Conservation (phyloP, 2,329 filamentous ascomycete species). For the Zasmidium citrigriseum region DNA sequence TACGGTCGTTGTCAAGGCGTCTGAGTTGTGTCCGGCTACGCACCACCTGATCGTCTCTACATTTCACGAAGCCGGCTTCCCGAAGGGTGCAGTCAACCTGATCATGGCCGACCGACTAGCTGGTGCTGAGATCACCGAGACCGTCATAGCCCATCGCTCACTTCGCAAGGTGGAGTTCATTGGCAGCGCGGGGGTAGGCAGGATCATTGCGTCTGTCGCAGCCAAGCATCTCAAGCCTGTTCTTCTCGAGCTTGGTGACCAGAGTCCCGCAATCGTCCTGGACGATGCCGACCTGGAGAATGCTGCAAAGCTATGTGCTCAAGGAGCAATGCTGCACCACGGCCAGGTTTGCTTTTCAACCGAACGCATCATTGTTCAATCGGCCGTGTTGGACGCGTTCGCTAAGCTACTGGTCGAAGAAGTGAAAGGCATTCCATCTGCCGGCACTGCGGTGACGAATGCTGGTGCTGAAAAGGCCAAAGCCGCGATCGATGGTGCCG, state of each 20-base stretch:
- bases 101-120: conserved; percentile 37
- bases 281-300: conserved; percentile 5
- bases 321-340: conserved; percentile 35
- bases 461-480: conserved; percentile 31
- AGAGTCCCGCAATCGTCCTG: conserved; percentile 28
- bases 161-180: conserved; percentile 50
- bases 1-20: conserved; percentile 26
- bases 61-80: conserved; percentile 46
- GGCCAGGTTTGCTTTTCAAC: conserved; percentile 41
- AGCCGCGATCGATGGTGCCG: conserved; percentile 56
- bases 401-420: conserved; percentile 14
- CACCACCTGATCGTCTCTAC: conserved; percentile 31
- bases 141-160: conserved; percentile 39
- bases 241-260: conserved; percentile 52
- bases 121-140: conserved; percentile 38
- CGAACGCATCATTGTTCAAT: conserved; percentile 35
- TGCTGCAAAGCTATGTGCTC: conserved; percentile 36
- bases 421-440: neutral
- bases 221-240: conserved; percentile 24
- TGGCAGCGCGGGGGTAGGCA: conserved; percentile 44
- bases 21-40: conserved; percentile 26
- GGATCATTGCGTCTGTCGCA: conserved; percentile 37
- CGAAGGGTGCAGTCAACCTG: conserved; percentile 44
- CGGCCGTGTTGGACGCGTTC: conserved; percentile 22
- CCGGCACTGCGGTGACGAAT: neutral